Evolutionary conservation across 371 early-diverging fungal species (phyloP).

Genomic region (Basidiobolus meristosporus): DNA sequence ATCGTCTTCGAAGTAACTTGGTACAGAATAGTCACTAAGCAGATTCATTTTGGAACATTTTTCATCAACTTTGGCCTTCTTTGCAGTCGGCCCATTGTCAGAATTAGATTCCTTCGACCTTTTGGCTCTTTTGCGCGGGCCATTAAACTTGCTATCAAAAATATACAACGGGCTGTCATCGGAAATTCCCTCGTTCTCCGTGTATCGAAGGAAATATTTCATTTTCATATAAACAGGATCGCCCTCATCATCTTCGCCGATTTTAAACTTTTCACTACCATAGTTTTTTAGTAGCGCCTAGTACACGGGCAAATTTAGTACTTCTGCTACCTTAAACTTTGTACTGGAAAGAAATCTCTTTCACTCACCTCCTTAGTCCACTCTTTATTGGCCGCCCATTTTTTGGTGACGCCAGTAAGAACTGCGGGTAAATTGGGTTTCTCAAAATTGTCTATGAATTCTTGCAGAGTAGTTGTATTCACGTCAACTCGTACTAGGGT

Average conservation of each 20-base stretch:
- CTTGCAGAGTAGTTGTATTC: no score
- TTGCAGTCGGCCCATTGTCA: slow-evolving; percentile 1
- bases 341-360: no score
- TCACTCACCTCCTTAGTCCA: slow-evolving; percentile 40
- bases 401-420: slow-evolving; percentile 29
- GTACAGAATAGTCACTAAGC: slow-evolving; percentile 42
- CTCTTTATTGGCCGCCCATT: slow-evolving; percentile 30
- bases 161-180: slow-evolving; percentile 75
- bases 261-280: slow-evolving; percentile 44
- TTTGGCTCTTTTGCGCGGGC: slow-evolving; percentile 12
- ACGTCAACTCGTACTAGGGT: no score
- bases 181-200: slow-evolving; percentile 20
- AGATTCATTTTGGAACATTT: slow-evolving; percentile 10
- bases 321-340: no score
- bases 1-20: slow-evolving; percentile 57
- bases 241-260: slow-evolving; percentile 65
- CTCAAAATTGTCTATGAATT: no score
- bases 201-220: slow-evolving; percentile 48
- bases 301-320: no score
- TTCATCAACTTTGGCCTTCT: background rate
- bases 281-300: slow-evolving; percentile 26
- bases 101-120: background rate
- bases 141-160: slow-evolving; percentile 48
- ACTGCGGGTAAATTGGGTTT: slow-evolving; percentile 33
- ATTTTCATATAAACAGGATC: slow-evolving; percentile 46